Conservation (phyloP, 2,329 filamentous ascomycete genomes). For the Aspergillus phoenicis region DNA sequence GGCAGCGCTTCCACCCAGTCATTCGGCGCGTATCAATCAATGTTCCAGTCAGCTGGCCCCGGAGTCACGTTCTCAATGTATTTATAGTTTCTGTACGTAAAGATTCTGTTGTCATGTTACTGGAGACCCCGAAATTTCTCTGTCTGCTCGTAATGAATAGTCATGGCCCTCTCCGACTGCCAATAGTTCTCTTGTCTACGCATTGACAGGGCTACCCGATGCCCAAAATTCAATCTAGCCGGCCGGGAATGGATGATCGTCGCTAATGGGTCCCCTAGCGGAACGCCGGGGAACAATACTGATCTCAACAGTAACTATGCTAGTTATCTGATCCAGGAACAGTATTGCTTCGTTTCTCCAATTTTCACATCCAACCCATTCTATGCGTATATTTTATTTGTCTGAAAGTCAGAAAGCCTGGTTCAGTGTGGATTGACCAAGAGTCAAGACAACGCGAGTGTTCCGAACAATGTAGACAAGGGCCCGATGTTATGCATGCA, state of each 20-base stretch:
- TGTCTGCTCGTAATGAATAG: not conserved
- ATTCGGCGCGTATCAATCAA: not conserved
- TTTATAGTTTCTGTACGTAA: no score
- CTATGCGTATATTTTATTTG: not conserved
- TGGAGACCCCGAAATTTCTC: no score
- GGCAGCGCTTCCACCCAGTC: not conserved
- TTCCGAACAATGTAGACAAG: not conserved
- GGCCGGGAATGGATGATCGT: conserved; percentile 1
- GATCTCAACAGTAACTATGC: not conserved
- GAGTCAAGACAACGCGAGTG: not conserved
- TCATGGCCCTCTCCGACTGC: not conserved
- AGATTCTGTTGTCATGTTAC: no score
- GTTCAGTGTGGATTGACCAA: not conserved
- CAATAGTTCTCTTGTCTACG: not conserved
- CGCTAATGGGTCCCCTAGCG: conserved; percentile 2
- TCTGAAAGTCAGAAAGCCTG: not conserved
- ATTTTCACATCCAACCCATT: not conserved
- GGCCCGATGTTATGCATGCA: not conserved
- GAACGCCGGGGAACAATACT: not conserved
- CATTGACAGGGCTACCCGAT: not conserved
- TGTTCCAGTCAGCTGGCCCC: no score
- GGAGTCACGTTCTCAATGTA: no score
- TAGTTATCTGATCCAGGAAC: not conserved
- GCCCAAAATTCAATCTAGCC: not conserved
- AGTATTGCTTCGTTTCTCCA: not conserved